Base-by-base conservation (phyloP, 2,329 filamentous ascomycete genomes). In the Trichoderma hamatum region DNA sequence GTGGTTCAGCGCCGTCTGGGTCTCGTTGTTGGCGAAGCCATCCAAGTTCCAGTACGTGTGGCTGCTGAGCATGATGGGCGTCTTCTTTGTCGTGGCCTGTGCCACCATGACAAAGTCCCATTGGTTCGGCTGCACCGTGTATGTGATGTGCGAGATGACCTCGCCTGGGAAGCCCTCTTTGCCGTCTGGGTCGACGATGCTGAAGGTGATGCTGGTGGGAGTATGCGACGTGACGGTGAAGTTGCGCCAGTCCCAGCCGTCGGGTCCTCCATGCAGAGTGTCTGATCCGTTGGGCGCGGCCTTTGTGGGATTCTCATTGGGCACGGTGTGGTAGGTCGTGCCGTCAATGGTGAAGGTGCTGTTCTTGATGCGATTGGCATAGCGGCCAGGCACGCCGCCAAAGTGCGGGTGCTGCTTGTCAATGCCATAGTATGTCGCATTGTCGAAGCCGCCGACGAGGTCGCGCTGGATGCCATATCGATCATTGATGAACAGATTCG, bases 21-120 rank as follows among this genome's bases (percentile, higher is more conserved):
- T 92, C 76, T 91, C 84, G 69, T 90, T 88, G 80, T 94, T 93
- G 75, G 90, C 85, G 75, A 92, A 95, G 39, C 89, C 92, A 75
- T 94, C 92, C 55, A 95, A 83, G 78, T 94, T 94, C 92, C 92
- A 95, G 84, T 95, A 95, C 9, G 87, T 88, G 82, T 92, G 84
- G 72, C 82, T 85, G 76, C 86, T 92, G 69, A 95, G 84, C 92
- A 95, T 94, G 78, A 95, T 93, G 60, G 92, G 92, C 6, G 92
- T 94, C 81, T 89, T 90, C 81, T 92, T 88, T 34, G 90, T 92
- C 10, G 89, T 89, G 3, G 91, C 83, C 67, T 91, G 78, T 51
- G 91, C 92, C 16, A 89, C 81, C 84, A 94, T 93, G 79, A 88
- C 90, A 74, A 93, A 84, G 75, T 92, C 85, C 90, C 91, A 94